Base-by-base conservation (phyloP, 2,329 filamentous ascomycete genomes). In the Botrytis medusae region DNA sequence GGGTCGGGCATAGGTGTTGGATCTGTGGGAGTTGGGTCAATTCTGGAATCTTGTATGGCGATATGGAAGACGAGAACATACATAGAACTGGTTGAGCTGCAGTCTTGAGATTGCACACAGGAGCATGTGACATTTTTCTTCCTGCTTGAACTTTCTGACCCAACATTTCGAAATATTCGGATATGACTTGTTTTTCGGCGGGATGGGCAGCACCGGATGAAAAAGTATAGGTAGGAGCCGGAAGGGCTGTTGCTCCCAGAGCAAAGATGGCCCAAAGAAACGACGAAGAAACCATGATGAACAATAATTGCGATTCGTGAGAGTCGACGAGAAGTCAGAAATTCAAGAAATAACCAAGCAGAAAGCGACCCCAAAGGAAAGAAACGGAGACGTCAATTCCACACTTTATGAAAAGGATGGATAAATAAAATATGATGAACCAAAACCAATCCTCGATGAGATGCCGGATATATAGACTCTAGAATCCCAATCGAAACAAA, bases 131-230 rank as follows among this genome's bases (percentile, higher is more conserved):
- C 74, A 85, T 83, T 20, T 80, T 74, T 78, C 84, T 86, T 71
- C 84, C 84, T 42, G 83, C 81, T 78, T 87, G 84, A 62, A 89
- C 84, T 80, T 89, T 90, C 72, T 81, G 75, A 42, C 88, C 88
- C 74, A 91, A 80, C 77, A 88, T 81, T 80, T 88, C 87, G 83
- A 91, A 91, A 83, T 90, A 91, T 59, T 85, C 84, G 42, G 88
- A 87, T 69, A 91, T 79, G n/a, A 84, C 81, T 69, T 78, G 75
- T 75, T 79, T 78, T 60, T 80, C 78, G 32, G 68, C 74, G 37
- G 79, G 77, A 54, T 71, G 67, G 40, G 74, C 78, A 25, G 75
- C 72, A 29, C 69, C 74, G 42, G 76, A 54, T 34, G 77, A 75
- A 71, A 73, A 78, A 42, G 77, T 61, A 32, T 77, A 61, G 16